Percentiles rank a stretch among this genome's conserved stretches.
phyloP scores from a whole-genome alignment of 768 basidiomycete genomes.

The Holtermanniella nyarrowii region DNA sequence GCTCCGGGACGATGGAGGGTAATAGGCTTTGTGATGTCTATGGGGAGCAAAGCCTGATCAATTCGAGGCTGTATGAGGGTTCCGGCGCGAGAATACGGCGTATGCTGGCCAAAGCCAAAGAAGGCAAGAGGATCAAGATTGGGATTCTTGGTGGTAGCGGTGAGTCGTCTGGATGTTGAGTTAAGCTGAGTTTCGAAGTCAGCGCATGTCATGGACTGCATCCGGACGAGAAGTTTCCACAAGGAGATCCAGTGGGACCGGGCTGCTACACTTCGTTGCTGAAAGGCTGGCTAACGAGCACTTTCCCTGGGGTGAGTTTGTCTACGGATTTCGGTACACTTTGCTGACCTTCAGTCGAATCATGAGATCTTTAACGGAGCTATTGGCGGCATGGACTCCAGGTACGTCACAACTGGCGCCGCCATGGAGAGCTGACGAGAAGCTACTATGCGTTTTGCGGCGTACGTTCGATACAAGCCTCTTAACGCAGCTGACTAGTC shows the following conservation, averaged over 20 bases:
- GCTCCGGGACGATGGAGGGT: conserved; percentile 14
- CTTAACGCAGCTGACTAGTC: neutral
- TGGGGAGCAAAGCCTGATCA: conserved; percentile 19
- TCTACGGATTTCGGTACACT: neutral
- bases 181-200: conserved; percentile 10
- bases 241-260: conserved; percentile 35
- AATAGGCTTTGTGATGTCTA: conserved; percentile 28
- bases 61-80: conserved; percentile 20
- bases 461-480: conserved; percentile 14
- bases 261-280: conserved; percentile 35
- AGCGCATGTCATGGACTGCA: conserved; percentile 39
- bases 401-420: conserved; percentile 1
- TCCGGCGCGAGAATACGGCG: conserved; percentile 27
- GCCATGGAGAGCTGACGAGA: neutral
- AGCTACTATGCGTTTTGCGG: conserved; percentile 40
- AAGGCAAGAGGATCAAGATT: conserved; percentile 22
- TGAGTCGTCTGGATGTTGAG: conserved; percentile 11
- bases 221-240: conserved; percentile 22
- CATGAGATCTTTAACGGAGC: conserved; percentile 36
- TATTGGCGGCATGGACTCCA: conserved; percentile 38
- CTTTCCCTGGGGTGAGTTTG: conserved; percentile 27
- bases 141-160: conserved; percentile 37
- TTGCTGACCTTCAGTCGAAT: conserved; percentile 4
- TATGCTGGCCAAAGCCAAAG: conserved; percentile 24
- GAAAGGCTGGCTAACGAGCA: conserved; percentile 25